Base-by-base conservation (phyloP, 2,329 filamentous ascomycete genomes). In the Fusarium longipes region DNA sequence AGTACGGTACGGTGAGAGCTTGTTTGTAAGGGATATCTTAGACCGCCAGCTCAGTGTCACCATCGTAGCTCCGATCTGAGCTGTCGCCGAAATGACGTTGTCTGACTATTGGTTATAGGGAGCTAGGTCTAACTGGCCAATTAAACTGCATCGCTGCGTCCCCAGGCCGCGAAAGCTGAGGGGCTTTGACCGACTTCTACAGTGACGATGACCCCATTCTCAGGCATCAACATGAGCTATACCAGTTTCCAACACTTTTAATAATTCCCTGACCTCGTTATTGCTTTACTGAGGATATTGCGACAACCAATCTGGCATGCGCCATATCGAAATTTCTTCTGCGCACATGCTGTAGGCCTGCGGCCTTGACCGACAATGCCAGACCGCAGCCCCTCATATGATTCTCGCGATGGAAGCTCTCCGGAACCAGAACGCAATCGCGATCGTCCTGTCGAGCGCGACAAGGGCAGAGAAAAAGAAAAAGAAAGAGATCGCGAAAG, bases 401-500 rank as follows among this genome's bases (percentile, higher is more conserved):
- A 67, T 59, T 68, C 70, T 53, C 67, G 62, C 50, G 67, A 72
- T 36, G 58, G 52, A 36, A 70, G 73, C 47, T 68, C 65, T 30
- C 54, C 50, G 25, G 70, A 72, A 50, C 57, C 63, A 57, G 63
- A 68, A 35, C 64, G 51, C 36, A 59, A 69, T 25, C 61, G 62
- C 17, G 65, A 69, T 18, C 40, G 55, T 10, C 51, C 54, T 11
- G 22, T 29, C 18, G 65, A 63, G 10, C 39, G 52, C 12, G 55
- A 65, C 12, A 40, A 36, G 5, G 55, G 42, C 5, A 42, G 25
- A 6, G 52, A 45, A 8, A 36, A 38, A 27, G 45, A 49, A 15
- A 49, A 38, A n/a, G 44, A 47, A 10, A n/a, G 32, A 4, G 38
- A 56, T 5, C 33, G 18, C 15, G 56, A 33, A 10, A 45, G 38